Evolutionary conservation across 1,139 yeast species (phyloP), one percentile per base, ranked within the genome.

Genomic region (Hyphopichia wangnamkhiaoensis): DNA sequence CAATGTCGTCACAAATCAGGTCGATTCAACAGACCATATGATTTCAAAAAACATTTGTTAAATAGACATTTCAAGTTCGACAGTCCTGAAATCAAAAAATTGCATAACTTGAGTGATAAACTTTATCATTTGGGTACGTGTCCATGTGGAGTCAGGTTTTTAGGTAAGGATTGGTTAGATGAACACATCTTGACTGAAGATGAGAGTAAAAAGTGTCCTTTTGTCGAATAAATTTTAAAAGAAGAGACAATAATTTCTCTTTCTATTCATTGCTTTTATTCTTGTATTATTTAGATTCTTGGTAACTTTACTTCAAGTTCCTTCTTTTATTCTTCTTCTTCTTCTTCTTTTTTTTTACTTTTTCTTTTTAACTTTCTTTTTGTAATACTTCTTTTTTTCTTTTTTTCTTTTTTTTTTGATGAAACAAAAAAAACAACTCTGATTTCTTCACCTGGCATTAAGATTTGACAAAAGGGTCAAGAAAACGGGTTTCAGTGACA

Each of bases 1-100:
- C 63, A 64, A 39, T 82, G 89, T 54, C 65, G 74, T 10, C 88
- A 82, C 56, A 80, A 76, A 52, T 72, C 82, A 34, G 84, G 83
- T 17, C 75, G 67, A 47, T 82, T 82, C 61, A 82, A 82, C 60
- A 67, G 89, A 33, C 86, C 84, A 2, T 82, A 82, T 53, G 89
- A 82, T 55, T 81, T 69, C 61, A 82, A 82, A 53, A 82, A 82
- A 50, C 89, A 82, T 54, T 60, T 82, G 44, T 62, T 82, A 31
- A 84, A 82, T 53, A 69, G 77, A 37, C 89, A 82, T 50, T 82
- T 82, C 53, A 61, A 58, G 35, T 82, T 80, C 54, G 79, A 74
- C 43, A 72, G 77, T 43, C 69, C 71, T 6, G 62, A 65, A 27
- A 75, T 75, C 8, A 74, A 74, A 35, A 65, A 69, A 33, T 60